A percentile compares a stretch with the other conserved stretches of the same genome.
Conservation (phyloP, 495 filamentous ascomycete species). For the Aspergillus egyptiacus region DNA sequence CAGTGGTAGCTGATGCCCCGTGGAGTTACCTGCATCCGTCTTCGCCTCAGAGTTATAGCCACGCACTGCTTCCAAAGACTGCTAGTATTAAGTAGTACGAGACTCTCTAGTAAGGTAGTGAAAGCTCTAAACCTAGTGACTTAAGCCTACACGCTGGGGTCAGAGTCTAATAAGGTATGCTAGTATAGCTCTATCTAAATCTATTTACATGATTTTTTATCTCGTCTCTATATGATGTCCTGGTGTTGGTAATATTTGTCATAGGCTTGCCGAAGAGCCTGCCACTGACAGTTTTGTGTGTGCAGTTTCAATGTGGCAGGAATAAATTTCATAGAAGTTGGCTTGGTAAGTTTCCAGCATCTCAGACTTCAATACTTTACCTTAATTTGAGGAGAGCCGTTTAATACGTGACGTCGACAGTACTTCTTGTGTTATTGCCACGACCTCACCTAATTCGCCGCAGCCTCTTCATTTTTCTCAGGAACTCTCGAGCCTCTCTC, state of each 20-base stretch:
- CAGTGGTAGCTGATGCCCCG: slow-evolving; percentile 7
- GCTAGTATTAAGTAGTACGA: no score
- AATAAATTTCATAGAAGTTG: not conserved
- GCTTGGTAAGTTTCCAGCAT: not conserved
- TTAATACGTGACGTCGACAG: slow-evolving; percentile 2
- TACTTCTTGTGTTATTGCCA: slow-evolving; percentile 15
- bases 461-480: slow-evolving; percentile 24
- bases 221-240: not conserved
- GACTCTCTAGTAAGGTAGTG: no score
- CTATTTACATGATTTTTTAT: no score
- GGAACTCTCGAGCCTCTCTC: slow-evolving; percentile 16
- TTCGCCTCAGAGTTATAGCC: not conserved
- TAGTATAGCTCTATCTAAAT: no score
- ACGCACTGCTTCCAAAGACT: slow-evolving; percentile 10
- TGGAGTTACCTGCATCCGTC: slow-evolving; percentile 12
- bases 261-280: slow-evolving; percentile 1
- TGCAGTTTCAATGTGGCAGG: slow-evolving; percentile 3
- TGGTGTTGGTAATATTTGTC: not conserved
- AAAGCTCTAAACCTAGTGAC: not conserved
- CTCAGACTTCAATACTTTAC: not conserved
- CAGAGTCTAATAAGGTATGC: not conserved
- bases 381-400: not conserved
- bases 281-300: not conserved
- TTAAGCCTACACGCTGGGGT: not conserved
- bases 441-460: slow-evolving; percentile 21